phyloP scores from a whole-genome alignment of 2,329 filamentous ascomycete genomes.

The Chrysoporthe deuterocubensis region DNA sequence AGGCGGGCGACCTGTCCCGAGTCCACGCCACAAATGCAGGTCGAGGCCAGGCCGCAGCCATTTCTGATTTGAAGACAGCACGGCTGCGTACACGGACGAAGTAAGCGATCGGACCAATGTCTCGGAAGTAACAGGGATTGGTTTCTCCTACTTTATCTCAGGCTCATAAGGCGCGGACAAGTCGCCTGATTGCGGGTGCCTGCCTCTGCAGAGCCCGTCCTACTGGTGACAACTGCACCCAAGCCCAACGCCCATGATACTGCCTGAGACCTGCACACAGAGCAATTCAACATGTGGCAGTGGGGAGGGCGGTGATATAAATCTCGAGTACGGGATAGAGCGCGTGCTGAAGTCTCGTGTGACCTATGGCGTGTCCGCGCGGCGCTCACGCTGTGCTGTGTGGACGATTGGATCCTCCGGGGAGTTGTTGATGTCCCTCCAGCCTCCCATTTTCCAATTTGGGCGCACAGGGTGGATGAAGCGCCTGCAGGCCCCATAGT shows the following conservation, averaged over 20 bases:
- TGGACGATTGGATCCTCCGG: neutral
- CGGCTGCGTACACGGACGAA: neutral
- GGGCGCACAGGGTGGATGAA: slow-evolving; percentile 7
- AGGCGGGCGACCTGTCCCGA: neutral
- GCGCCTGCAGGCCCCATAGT: slow-evolving; percentile 7
- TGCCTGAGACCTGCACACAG: too few relatives aligned
- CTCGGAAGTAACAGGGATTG: neutral
- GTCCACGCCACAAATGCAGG: neutral
- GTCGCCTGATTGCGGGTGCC: neutral
- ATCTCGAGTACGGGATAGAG: too few relatives aligned
- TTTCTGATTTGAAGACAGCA: neutral
- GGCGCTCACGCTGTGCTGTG: neutral
- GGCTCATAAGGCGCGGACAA: neutral
- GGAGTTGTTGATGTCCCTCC: neutral
- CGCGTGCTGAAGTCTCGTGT: neutral
- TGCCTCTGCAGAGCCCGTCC: neutral
- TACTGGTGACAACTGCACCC: neutral
- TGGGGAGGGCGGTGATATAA: too few relatives aligned
- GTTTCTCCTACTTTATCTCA: neutral
- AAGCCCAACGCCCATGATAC: neutral
- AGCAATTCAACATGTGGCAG: too few relatives aligned
- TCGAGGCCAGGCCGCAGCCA: neutral
- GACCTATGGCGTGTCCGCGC: neutral
- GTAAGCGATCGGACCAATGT: neutral
- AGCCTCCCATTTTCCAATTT: slow-evolving; percentile 17